These are phyloP conservation scores for Erigeron canadensis DNA, from an alignment of 129 eudicot species.

Conservation along the genomic window DNA sequence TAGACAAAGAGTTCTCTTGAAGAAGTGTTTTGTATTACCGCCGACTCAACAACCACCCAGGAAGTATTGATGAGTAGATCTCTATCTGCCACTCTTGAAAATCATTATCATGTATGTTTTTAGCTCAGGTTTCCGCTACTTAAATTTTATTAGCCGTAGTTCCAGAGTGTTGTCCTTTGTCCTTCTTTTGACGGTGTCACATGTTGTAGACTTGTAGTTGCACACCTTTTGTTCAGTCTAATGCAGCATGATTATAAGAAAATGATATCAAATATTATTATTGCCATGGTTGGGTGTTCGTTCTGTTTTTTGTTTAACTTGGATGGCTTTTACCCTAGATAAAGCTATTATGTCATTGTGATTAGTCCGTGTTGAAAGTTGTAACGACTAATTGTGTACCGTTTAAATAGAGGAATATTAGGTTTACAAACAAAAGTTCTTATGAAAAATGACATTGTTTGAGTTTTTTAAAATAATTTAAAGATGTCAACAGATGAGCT, in stretches of 20 bases:
- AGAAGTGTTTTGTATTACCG: conserved; percentile 78
- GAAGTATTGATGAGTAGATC: conserved; percentile 17
- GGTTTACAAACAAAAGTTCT: too few relatives aligned
- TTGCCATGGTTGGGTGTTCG: background rate
- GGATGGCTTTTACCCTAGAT: too few relatives aligned
- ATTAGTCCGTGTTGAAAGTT: too few relatives aligned
- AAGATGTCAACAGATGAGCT: too few relatives aligned
- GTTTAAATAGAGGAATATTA: too few relatives aligned
- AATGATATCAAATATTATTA: background rate
- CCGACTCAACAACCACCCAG: conserved; percentile 66
- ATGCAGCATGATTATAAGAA: background rate
- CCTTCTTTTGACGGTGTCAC: background rate
- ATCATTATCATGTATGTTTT: background rate
- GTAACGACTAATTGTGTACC: too few relatives aligned
- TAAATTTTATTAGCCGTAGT: too few relatives aligned
- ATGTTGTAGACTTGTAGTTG: background rate
- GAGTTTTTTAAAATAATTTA: too few relatives aligned
- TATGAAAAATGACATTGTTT: too few relatives aligned
- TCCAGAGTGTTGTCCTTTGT: background rate
- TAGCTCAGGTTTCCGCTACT: background rate
- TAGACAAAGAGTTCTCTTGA: conserved; percentile 75
- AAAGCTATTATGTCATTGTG: too few relatives aligned
- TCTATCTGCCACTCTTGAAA: background rate
- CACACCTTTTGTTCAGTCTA: background rate
- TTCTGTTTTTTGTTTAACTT: too few relatives aligned